Conservation (phyloP, 441 rosid genomes). For the Brassica hybrid region DNA sequence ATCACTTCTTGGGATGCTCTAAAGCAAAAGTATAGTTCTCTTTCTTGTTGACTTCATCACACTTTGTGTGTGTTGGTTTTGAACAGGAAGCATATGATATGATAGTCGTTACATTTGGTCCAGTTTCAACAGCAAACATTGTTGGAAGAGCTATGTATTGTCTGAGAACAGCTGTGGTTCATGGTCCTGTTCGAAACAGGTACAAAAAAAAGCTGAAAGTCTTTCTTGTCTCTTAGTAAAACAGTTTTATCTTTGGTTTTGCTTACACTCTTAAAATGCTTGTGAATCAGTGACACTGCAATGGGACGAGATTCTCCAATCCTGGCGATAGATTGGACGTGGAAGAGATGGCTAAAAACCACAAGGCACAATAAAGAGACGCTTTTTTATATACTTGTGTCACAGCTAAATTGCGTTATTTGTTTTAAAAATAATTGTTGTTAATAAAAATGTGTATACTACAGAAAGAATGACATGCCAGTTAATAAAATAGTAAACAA, state of each 20-base stretch:
- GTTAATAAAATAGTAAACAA: no score
- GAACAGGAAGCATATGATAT: conserved; percentile 72
- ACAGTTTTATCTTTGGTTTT: not conserved
- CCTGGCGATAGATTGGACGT: conserved; percentile 80
- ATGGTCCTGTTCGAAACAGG: conserved; percentile 94
- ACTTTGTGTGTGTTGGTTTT: not conserved
- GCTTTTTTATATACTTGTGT: no score
- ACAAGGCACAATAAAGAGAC: no score
- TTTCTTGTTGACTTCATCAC: not conserved
- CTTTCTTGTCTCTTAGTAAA: not conserved
- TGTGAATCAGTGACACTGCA: conserved; percentile 60
- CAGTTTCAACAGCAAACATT: conserved; percentile 71
- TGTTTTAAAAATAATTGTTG: no score
- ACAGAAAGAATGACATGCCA: no score
- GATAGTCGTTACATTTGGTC: conserved; percentile 75
- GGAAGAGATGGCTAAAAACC: no score
- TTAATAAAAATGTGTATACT: no score
- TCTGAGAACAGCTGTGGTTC: conserved; percentile 84
- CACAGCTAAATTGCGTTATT: no score
- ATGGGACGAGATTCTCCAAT: conserved; percentile 72
- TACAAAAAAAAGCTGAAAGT: conserved; percentile 22
- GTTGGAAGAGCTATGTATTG: conserved; percentile 88
- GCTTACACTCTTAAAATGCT: not conserved
- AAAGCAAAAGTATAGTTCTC: not conserved
- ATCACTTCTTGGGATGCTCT: conserved; percentile 10